Evolutionary conservation across 1,284 basidiomycete species (phyloP), one percentile per base, ranked within the genome.

Genomic region (Gymnopus androsaceus): DNA sequence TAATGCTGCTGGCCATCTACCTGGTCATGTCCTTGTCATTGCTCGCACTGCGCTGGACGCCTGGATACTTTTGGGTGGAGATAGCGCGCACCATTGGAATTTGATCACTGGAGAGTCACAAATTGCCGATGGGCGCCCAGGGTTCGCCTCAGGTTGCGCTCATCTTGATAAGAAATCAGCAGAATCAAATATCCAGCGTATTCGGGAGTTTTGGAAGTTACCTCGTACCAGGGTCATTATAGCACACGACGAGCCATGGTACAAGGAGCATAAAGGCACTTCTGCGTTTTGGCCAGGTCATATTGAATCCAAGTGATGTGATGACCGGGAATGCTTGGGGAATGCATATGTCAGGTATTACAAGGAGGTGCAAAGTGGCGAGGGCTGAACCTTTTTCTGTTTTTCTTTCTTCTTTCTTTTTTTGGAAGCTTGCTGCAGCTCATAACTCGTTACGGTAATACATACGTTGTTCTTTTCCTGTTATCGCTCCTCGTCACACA

Each of bases 61-160:
- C 5, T 85, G 83, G 84, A 68, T 84, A n/a, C 81, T 76, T 59
- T 72, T 85, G 25, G 82, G 72, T 1, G 81, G 77, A 0, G 83
- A 85, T 64, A 77, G 76, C 49, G 81, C 77, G 7, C 84, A 85
- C 63, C 76, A 83, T 65, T 75, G 75, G 72, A 70, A 76, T 19
- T 67, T 84, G 46, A 61, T 85, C 44, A 76, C 71, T 1, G 80
- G 79, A 9, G 72, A 78, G 59, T 71, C 71, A 17, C 59, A 71
- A 2, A 73, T 84, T 38, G 74, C 76, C 15, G 63, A 67, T 51
- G 61, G 63, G 41, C 59, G 68, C 49, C 54, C 61, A 53, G 54
- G 56, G 23, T 62, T 65, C 23, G n/a, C 59, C 19, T 59, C 65
- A 34, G 65, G 65, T 4, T 83, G 80, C 56, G 70, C 72, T 50